Evolutionary conservation across 2,329 filamentous ascomycete species (phyloP).

Genomic region (Ascochyta viciae-villosae): DNA sequence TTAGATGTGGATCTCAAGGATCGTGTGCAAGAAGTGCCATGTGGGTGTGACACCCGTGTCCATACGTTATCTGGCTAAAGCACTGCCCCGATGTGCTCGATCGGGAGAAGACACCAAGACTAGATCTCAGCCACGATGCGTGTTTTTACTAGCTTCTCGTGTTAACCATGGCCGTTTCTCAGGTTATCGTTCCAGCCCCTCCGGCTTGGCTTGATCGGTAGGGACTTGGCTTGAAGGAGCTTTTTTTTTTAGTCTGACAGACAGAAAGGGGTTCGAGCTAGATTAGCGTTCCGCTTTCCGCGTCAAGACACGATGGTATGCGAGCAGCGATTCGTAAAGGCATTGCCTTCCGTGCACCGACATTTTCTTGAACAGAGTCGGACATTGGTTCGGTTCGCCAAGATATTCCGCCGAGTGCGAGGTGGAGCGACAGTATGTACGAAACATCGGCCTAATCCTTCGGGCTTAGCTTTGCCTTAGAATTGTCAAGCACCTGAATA

Average conservation of each 20-base stretch:
- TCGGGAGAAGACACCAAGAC: not conserved
- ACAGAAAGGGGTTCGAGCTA: constrained; percentile 1
- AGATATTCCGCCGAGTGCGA: not conserved
- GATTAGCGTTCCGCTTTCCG: constrained; percentile 1
- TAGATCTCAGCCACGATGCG: constrained; percentile 3
- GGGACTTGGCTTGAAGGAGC: not conserved
- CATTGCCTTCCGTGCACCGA: not conserved
- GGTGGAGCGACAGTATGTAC: constrained; percentile 1
- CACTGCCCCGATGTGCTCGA: not conserved
- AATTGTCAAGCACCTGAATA: not conserved
- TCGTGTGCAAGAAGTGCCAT: not conserved
- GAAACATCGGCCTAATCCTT: constrained; percentile 12
- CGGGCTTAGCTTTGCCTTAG: not conserved
- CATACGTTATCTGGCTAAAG: not conserved
- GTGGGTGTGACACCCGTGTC: not conserved
- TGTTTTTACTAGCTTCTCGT: constrained; percentile 1
- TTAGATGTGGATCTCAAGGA: not conserved
- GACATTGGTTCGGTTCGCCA: constrained; percentile 1
- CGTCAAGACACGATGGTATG: not conserved
- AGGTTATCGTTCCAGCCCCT: constrained; percentile 8
- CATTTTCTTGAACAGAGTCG: not conserved
- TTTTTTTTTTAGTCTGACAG: not conserved
- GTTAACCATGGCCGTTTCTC: not conserved
- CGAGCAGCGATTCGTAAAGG: not conserved
- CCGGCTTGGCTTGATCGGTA: constrained; percentile 8